A percentile compares a stretch with the other conserved stretches of the same genome.
Evolutionary conservation across 2,329 filamentous ascomycete species (phyloP).

Genomic region (Scleromitrula shiraiana): DNA sequence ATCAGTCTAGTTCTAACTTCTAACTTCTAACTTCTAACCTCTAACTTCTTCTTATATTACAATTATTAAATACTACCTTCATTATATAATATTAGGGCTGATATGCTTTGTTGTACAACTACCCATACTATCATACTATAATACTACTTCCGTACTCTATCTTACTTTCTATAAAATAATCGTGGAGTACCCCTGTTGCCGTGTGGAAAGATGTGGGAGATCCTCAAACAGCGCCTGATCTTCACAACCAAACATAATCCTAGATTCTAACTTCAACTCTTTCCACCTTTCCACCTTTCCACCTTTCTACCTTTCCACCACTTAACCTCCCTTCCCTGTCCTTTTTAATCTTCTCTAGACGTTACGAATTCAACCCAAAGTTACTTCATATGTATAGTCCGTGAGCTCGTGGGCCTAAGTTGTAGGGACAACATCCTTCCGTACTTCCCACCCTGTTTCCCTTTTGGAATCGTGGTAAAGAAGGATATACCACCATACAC

Average conservation of each 20-base stretch:
- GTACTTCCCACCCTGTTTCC: no score
- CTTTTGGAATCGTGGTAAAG: no score
- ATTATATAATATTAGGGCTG: slow-evolving; percentile 22
- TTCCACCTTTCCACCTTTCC: not conserved
- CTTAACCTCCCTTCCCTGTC: not conserved
- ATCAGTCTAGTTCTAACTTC: no score
- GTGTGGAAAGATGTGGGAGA: slow-evolving; percentile 19
- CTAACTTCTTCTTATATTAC: not conserved
- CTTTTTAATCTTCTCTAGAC: not conserved
- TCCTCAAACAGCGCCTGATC: slow-evolving; percentile 28
- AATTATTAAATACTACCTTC: not conserved
- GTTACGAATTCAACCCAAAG: slow-evolving; percentile 17
- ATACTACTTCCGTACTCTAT: not conserved
- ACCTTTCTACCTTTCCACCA: slow-evolving; percentile 3
- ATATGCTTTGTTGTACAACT: slow-evolving; percentile 24
- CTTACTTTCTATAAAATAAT: slow-evolving; percentile 16
- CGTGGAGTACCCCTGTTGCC: slow-evolving; percentile 18
- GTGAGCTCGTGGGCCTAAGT: slow-evolving; percentile 8
- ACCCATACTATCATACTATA: not conserved
- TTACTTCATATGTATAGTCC: slow-evolving; percentile 12
- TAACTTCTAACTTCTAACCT: no score
- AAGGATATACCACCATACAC: no score
- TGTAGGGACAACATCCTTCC: slow-evolving; percentile 5
- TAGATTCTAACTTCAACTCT: slow-evolving; percentile 5
- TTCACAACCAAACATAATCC: slow-evolving; percentile 25